Conservation (phyloP, 1,139 yeast genomes). For the Sugiyamaella grinbergsii region DNA sequence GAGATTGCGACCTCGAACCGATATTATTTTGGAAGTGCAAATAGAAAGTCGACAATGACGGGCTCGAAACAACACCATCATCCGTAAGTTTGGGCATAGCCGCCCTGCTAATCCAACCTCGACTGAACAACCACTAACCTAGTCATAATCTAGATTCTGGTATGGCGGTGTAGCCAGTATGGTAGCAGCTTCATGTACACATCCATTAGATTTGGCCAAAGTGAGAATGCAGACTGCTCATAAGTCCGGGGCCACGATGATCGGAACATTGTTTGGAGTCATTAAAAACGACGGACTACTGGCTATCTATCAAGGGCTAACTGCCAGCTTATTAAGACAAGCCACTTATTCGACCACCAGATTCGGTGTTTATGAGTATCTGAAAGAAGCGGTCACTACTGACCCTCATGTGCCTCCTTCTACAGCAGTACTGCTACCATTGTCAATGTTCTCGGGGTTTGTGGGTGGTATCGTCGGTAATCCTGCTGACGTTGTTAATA, state of each 20-base stretch:
- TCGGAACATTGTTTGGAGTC: conserved; percentile 62
- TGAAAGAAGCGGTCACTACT: conserved; percentile 54
- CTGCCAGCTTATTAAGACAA: conserved; percentile 81
- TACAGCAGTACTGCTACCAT: conserved; percentile 59
- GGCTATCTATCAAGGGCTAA: conserved; percentile 75
- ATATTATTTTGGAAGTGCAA: no score
- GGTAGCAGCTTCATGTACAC: conserved; percentile 50
- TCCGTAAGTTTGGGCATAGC: conserved; percentile 27
- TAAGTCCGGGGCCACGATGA: conserved; percentile 60
- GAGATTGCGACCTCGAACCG: no score
- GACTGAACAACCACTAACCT: no score
- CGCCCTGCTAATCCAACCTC: neutral
- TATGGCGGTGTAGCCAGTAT: conserved; percentile 54
- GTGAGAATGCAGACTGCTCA: conserved; percentile 68
- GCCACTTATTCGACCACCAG: conserved; percentile 86
- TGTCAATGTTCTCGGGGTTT: conserved; percentile 83
- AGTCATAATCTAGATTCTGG: conserved; percentile 56
- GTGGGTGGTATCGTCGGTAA: conserved; percentile 84
- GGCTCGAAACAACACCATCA: conserved; percentile 26
- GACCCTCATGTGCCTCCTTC: conserved; percentile 44
- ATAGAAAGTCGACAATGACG: no score
- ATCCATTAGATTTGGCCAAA: conserved; percentile 82
- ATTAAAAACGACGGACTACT: conserved; percentile 64
- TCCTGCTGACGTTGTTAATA: conserved; percentile 85
- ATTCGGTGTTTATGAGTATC: conserved; percentile 77